Conservation (phyloP, 345 rosid genomes). For the Reutealis trisperma region DNA sequence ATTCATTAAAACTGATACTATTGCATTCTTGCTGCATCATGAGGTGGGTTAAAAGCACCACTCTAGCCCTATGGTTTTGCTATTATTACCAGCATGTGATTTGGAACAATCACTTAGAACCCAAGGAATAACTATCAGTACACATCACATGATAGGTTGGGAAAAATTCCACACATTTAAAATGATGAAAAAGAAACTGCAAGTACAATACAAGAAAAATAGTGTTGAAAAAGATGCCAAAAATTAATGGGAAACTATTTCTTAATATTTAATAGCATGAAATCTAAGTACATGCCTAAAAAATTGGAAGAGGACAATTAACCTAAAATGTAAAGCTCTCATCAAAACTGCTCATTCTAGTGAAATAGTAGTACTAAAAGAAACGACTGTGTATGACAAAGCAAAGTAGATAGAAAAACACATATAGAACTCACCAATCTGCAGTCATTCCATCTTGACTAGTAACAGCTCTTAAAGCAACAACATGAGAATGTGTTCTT, state of each 20-base stretch:
- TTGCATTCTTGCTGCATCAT: neutral
- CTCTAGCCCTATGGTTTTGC: neutral
- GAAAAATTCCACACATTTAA: neutral
- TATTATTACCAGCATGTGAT: neutral
- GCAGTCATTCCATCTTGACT: slow-evolving; percentile 99
- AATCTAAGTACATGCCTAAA: neutral
- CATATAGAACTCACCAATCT: slow-evolving; percentile 65
- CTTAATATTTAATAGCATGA: neutral
- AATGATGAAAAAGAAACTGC: neutral
- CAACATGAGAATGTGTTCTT: slow-evolving; percentile 98
- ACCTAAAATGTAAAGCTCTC: neutral
- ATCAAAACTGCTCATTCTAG: neutral
- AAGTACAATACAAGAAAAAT: neutral
- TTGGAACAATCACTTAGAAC: neutral
- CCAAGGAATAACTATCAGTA: neutral
- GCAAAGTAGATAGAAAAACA: neutral
- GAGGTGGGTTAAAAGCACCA: neutral
- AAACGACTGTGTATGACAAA: neutral
- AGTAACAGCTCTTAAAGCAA: slow-evolving; percentile 97
- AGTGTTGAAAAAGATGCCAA: neutral
- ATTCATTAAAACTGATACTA: neutral
- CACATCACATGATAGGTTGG: neutral
- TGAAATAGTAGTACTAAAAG: neutral
- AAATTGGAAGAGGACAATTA: too few species aligned
- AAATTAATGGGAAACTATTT: neutral